Evolutionary conservation across 1,139 yeast genomes (phyloP).

Genomic region (Protomyces macrosporus): DNA sequence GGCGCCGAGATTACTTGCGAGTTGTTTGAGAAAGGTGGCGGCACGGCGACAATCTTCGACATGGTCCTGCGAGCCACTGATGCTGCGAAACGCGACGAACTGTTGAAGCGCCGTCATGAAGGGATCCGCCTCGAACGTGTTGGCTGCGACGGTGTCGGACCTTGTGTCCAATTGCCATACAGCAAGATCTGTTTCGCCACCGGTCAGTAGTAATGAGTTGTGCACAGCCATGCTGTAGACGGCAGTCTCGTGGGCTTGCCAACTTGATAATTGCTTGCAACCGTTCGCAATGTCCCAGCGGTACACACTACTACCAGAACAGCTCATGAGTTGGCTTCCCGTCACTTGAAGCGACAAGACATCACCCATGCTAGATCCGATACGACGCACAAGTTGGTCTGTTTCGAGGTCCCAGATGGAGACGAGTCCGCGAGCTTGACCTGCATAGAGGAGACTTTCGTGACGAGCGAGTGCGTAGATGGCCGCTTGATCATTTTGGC

Average conservation of each 20-base stretch:
- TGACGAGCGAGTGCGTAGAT: conserved; percentile 61
- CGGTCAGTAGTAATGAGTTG: neutral
- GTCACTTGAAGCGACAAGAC: conserved; percentile 38
- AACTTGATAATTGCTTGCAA: neutral
- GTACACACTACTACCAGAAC: neutral
- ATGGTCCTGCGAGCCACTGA: conserved; percentile 62
- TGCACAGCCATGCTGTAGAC: neutral
- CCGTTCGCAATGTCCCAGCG: neutral
- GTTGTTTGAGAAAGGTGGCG: conserved; percentile 64
- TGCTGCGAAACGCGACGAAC: conserved; percentile 66
- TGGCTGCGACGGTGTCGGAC: conserved; percentile 11
- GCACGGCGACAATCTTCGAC: conserved; percentile 81
- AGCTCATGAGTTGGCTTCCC: neutral
- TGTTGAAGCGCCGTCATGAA: conserved; percentile 58
- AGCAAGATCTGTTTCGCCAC: neutral
- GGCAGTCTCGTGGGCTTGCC: neutral
- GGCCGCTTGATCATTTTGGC: conserved; percentile 53
- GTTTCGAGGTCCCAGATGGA: conserved; percentile 83
- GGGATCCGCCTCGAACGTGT: conserved; percentile 45
- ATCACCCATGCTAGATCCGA: conserved; percentile 46
- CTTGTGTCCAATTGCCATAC: neutral
- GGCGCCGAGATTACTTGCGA: conserved; percentile 71
- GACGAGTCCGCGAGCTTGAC: conserved; percentile 64
- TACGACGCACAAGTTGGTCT: conserved; percentile 53
- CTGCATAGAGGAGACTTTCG: conserved; percentile 70